Evolutionary conservation across 352 stramenopile genomes (phyloP).

Genomic region (Phytophthora multivora): DNA sequence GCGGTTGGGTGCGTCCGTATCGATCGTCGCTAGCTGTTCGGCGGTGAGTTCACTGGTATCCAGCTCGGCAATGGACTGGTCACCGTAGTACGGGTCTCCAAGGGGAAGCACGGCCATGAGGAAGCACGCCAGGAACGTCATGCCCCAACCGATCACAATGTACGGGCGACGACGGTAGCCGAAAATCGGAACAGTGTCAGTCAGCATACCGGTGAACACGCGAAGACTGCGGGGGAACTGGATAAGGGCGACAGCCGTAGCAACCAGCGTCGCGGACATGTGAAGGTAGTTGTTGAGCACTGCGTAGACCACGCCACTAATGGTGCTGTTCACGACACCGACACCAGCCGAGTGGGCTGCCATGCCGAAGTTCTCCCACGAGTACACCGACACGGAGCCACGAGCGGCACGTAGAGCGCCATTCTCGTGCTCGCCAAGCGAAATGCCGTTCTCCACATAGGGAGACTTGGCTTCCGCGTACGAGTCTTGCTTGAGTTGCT

Average conservation of each 20-base stretch:
- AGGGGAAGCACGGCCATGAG: slow-evolving; percentile 55
- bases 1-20: slow-evolving; percentile 44
- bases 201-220: slow-evolving; percentile 74
- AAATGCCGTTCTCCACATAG: slow-evolving; percentile 17
- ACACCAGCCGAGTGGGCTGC: slow-evolving; percentile 48
- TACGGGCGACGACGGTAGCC: slow-evolving; percentile 85
- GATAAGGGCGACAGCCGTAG: slow-evolving; percentile 56
- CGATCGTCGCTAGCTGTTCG: slow-evolving; percentile 44
- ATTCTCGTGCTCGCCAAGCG: slow-evolving; percentile 30
- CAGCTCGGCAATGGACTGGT: slow-evolving; percentile 38
- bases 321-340: slow-evolving; percentile 54
- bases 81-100: slow-evolving; percentile 53
- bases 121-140: slow-evolving; percentile 44
- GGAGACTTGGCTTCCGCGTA: slow-evolving; percentile 41
- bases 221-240: slow-evolving; percentile 55
- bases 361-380: slow-evolving; percentile 50
- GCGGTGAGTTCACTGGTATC: slow-evolving; percentile 31
- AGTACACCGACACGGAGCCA: slow-evolving; percentile 48
- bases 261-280: slow-evolving; percentile 56
- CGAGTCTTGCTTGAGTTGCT: slow-evolving; percentile 37
- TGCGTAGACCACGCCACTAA: slow-evolving; percentile 56
- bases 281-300: slow-evolving; percentile 70
- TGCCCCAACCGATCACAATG: slow-evolving; percentile 70
- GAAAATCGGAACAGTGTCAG: slow-evolving; percentile 78
- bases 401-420: slow-evolving; percentile 36